phyloP scores from a whole-genome alignment of 2,329 filamentous ascomycete species.

The Rhynchosporium secalis region DNA sequence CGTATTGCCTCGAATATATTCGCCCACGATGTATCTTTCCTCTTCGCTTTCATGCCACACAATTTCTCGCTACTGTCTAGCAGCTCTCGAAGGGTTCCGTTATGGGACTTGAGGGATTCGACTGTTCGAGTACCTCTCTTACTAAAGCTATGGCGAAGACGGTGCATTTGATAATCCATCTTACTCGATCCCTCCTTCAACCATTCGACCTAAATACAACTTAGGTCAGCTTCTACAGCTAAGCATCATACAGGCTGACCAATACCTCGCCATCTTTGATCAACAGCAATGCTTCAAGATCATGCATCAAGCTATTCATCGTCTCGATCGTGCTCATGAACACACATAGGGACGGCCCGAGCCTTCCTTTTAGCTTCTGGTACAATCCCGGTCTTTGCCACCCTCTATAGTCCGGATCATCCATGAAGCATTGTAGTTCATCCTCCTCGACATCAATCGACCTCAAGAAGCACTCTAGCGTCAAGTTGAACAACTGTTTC shows the following conservation, averaged over 20 bases:
- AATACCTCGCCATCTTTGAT: slow-evolving; percentile 33
- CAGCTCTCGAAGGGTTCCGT: slow-evolving; percentile 27
- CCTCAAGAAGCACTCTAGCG: slow-evolving; percentile 28
- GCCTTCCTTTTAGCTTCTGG: slow-evolving; percentile 18
- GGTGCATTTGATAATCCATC: slow-evolving; percentile 34
- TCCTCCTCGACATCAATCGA: slow-evolving; percentile 28
- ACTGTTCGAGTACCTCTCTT: slow-evolving; percentile 28
- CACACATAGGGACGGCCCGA: slow-evolving; percentile 26
- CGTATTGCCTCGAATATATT: slow-evolving; percentile 32
- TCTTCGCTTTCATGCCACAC: slow-evolving; percentile 22
- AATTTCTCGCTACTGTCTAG: slow-evolving; percentile 28
- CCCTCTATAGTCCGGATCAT: slow-evolving; percentile 23
- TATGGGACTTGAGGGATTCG: slow-evolving; percentile 26
- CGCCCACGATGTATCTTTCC: slow-evolving; percentile 30
- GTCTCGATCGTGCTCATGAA: slow-evolving; percentile 29
- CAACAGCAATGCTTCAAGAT: slow-evolving; percentile 28
- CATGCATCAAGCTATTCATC: slow-evolving; percentile 27
- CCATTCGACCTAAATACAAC: slow-evolving; percentile 30
- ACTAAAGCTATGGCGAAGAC: slow-evolving; percentile 32
- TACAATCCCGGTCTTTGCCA: slow-evolving; percentile 28
- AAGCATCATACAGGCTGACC: background rate
- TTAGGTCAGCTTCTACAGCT: slow-evolving; percentile 1
- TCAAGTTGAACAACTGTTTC: slow-evolving; percentile 29
- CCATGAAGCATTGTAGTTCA: slow-evolving; percentile 28
- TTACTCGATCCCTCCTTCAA: slow-evolving; percentile 24